These are phyloP conservation scores for Yamadazyma songkhlaensis DNA, from an alignment of 1,139 yeast genomes.

Conservation along the genomic window DNA sequence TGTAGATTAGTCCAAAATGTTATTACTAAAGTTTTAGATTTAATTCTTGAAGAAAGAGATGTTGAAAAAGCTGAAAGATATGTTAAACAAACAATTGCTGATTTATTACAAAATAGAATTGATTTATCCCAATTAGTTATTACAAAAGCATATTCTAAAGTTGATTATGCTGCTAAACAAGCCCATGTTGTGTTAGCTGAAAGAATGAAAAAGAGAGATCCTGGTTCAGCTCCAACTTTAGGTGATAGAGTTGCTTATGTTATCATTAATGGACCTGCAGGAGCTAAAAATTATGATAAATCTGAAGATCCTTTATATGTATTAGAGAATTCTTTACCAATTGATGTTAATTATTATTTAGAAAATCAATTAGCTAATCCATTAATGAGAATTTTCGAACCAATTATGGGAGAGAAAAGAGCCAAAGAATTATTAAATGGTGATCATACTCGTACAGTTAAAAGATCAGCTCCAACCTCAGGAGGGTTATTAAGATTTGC, in stretches of 20 bases:
- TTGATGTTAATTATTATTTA: slow-evolving; percentile 90
- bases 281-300: slow-evolving; percentile 88
- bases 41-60: slow-evolving; percentile 83
- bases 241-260: slow-evolving; percentile 99
- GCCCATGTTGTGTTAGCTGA: slow-evolving; percentile 97
- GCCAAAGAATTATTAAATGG: slow-evolving; percentile 80
- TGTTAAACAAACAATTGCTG: slow-evolving; percentile 87
- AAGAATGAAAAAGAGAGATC: slow-evolving; percentile 93
- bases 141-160: slow-evolving; percentile 85
- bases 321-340: slow-evolving; percentile 85
- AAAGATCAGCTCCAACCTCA: slow-evolving; percentile 59
- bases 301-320: slow-evolving; percentile 96
- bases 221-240: slow-evolving; percentile 93
- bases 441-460: slow-evolving; percentile 77
- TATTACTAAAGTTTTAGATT: slow-evolving; percentile 84
- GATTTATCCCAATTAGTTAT: slow-evolving; percentile 94
- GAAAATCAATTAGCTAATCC: slow-evolving; percentile 95
- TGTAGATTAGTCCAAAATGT: slow-evolving; percentile 94
- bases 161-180: slow-evolving; percentile 93
- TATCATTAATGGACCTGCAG: slow-evolving; percentile 69
- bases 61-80: slow-evolving; percentile 84
- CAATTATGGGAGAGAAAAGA: slow-evolving; percentile 83
- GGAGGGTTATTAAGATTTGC: slow-evolving; percentile 93
- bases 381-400: slow-evolving; percentile 88
- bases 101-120: slow-evolving; percentile 82